Evolutionary conservation across 805 yeast genomes (phyloP).

Genomic region (Groenewaldozyma tartarivorans): DNA sequence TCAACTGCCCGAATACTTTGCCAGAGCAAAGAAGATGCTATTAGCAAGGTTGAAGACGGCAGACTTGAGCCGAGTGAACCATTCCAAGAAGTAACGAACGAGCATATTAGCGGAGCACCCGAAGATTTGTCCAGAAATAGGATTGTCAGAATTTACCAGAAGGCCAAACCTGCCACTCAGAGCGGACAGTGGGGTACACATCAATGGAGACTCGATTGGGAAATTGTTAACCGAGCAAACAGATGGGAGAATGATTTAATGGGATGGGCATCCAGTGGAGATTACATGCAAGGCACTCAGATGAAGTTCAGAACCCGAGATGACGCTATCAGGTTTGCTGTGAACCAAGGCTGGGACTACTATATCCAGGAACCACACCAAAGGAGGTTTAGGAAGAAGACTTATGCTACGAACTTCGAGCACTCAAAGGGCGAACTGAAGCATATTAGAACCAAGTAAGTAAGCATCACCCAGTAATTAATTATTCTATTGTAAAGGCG

Average conservation of each 20-base stretch:
- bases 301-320: constrained; percentile 67
- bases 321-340: constrained; percentile 69
- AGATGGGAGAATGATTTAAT: constrained; percentile 86
- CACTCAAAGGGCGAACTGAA: constrained; percentile 65
- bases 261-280: constrained; percentile 75
- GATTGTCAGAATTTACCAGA: constrained; percentile 67
- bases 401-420: constrained; percentile 60
- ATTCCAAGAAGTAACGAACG: constrained; percentile 26
- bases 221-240: constrained; percentile 62
- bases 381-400: constrained; percentile 66
- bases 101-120: constrained; percentile 72
- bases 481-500: no score
- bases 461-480: no score
- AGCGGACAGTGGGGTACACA: constrained; percentile 41
- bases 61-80: constrained; percentile 5
- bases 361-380: constrained; percentile 73
- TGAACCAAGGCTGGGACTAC: constrained; percentile 78
- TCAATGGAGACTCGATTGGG: constrained; percentile 78
- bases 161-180: constrained; percentile 75
- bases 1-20: no score
- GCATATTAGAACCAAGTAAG: constrained; percentile 71
- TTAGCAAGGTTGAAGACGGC: no score
- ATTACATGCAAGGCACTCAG: constrained; percentile 69
- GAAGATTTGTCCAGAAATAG: constrained; percentile 48
- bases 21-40: no score